Conservation (phyloP, 2,329 filamentous ascomycete species). For the Apiospora aurea region DNA sequence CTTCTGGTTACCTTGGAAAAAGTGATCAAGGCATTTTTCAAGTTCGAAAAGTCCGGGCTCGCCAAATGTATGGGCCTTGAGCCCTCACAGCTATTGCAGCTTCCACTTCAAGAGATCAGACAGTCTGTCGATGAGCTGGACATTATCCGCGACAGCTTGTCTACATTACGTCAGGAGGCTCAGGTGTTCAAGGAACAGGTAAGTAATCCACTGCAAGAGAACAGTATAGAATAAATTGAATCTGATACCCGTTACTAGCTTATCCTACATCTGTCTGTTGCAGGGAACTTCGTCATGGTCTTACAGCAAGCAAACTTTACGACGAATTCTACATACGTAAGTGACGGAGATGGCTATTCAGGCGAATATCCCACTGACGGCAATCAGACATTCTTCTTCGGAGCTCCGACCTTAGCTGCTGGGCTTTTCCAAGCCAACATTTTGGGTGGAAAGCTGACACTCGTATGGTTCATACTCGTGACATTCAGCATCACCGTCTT, state of each 20-base stretch:
- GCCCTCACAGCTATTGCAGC: background rate
- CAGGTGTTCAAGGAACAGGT: background rate
- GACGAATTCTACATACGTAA: background rate
- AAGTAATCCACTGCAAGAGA: background rate
- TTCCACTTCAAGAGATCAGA: background rate
- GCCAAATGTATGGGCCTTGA: background rate
- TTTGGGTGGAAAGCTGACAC: too few species aligned
- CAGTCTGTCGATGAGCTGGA: background rate
- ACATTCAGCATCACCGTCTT: background rate
- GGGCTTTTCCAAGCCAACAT: background rate
- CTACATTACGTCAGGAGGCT: background rate
- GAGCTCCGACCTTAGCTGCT: constrained; percentile 4
- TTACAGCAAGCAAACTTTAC: background rate
- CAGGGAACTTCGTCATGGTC: background rate
- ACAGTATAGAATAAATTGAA: too few species aligned
- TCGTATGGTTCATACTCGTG: background rate
- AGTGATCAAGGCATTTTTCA: background rate
- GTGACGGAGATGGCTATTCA: background rate
- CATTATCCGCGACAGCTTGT: background rate
- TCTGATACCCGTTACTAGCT: background rate
- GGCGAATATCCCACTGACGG: background rate
- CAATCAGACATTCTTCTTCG: background rate
- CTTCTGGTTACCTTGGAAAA: too few species aligned
- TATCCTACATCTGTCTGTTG: background rate
- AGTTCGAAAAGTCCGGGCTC: background rate